These are phyloP conservation scores for Ailanthus altissimus DNA, from an alignment of 345 rosid genomes.

Conservation along the genomic window DNA sequence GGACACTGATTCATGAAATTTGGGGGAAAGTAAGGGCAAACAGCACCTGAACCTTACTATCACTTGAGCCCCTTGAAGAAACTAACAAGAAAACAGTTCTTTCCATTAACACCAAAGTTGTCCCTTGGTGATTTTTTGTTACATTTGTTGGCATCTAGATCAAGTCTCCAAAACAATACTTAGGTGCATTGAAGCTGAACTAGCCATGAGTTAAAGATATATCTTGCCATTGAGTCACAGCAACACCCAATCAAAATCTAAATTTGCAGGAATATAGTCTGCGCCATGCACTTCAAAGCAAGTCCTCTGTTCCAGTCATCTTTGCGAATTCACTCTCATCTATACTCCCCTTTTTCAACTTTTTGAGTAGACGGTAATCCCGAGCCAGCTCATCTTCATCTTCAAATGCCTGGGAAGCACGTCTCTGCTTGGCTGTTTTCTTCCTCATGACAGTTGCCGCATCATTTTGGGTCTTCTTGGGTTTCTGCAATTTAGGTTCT, in stretches of 20 bases:
- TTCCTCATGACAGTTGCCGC: slow-evolving; percentile 42
- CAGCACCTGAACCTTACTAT: background rate
- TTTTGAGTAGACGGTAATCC: slow-evolving; percentile 63
- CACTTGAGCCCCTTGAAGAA: background rate
- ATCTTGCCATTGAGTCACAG: background rate
- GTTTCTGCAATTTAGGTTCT: slow-evolving; percentile 48
- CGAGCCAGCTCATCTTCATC: slow-evolving; percentile 73
- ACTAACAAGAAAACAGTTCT: background rate
- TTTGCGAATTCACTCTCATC: slow-evolving; percentile 70
- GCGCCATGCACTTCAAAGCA: slow-evolving; percentile 35
- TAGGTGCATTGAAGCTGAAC: background rate
- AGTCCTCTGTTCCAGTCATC: slow-evolving; percentile 71
- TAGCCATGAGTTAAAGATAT: background rate
- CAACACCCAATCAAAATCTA: background rate
- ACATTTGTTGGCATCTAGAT: background rate
- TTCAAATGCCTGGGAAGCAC: slow-evolving; percentile 68
- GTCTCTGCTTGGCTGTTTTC: slow-evolving; percentile 84
- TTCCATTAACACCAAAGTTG: background rate
- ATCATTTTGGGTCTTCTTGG: slow-evolving; percentile 36
- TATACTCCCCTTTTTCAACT: slow-evolving; percentile 66
- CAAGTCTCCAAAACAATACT: background rate
- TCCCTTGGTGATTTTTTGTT: background rate
- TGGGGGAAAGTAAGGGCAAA: background rate
- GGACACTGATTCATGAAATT: background rate
- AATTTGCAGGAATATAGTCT: background rate